Evolutionary conservation across 306 rosid genomes (phyloP).

Genomic region (Quercus rubra): DNA sequence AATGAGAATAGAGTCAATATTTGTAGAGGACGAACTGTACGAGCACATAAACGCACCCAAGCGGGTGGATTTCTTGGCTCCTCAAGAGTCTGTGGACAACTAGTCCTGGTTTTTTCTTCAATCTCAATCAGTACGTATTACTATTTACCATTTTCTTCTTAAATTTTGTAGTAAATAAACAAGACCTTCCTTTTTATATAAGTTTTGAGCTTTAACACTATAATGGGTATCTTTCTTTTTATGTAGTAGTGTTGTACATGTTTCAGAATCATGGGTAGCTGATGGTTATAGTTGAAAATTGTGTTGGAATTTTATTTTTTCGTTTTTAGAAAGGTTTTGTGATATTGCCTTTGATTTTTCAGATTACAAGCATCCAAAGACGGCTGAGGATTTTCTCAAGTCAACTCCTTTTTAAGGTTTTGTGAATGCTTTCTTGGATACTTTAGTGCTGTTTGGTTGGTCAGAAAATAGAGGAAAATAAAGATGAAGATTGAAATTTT

Average conservation of each 20-base stretch:
- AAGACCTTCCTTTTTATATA: background rate
- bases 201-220: background rate
- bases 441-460: conserved; percentile 8
- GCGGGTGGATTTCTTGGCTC: conserved; percentile 81
- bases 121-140: background rate
- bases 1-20: conserved; percentile 75
- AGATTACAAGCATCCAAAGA: conserved; percentile 91
- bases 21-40: conserved; percentile 67
- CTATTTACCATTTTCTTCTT: background rate
- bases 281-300: background rate
- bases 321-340: background rate
- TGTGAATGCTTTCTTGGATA: background rate
- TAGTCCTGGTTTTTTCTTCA: conserved; percentile 65
- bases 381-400: conserved; percentile 70
- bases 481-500: conserved; percentile 18
- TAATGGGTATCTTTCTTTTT: no score
- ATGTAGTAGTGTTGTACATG: no score
- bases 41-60: conserved; percentile 92
- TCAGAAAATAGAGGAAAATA: background rate
- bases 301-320: background rate
- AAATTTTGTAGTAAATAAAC: background rate
- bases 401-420: conserved; percentile 70
- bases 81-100: conserved; percentile 39
- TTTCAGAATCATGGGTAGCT: background rate
- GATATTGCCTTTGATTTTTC: conserved; percentile 8